These are phyloP conservation scores for Henningerozyma blattae DNA, from an alignment of 805 yeast species.

Conservation along the genomic window DNA sequence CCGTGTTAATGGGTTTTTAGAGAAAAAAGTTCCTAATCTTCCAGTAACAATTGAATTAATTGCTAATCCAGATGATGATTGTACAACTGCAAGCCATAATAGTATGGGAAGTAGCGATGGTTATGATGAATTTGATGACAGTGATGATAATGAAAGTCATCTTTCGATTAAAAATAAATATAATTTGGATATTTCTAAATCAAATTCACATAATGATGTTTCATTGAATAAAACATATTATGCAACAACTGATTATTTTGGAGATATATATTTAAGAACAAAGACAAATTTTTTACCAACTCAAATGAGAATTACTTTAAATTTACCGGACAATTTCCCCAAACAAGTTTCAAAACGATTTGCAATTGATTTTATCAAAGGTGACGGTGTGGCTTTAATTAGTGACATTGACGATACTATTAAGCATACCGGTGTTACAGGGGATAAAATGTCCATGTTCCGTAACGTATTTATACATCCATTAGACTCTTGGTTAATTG, in stretches of 20 bases:
- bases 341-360: conserved; percentile 7
- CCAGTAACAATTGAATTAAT: conserved; percentile 45
- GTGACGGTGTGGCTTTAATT: conserved; percentile 56
- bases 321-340: conserved; percentile 10
- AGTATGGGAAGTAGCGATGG: no score
- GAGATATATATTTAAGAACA: conserved; percentile 47
- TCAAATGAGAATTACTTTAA: conserved; percentile 11
- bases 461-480: conserved; percentile 64
- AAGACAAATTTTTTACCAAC: conserved; percentile 47
- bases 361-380: conserved; percentile 10
- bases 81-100: no score
- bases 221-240: conserved; percentile 4
- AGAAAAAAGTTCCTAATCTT: conserved; percentile 49
- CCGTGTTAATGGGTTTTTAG: conserved; percentile 59
- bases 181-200: no score
- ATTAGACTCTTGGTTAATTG: conserved; percentile 54
- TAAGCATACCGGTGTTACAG: conserved; percentile 79
- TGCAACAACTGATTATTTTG: conserved; percentile 49
- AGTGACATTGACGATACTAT: conserved; percentile 94
- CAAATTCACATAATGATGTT: not conserved
- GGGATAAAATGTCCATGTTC: conserved; percentile 75
- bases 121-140: no score
- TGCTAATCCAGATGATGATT: no score
- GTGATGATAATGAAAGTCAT: no score
- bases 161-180: no score